Evolutionary conservation across 345 rosid species (phyloP).

Genomic region (Lumnitzera littorea): DNA sequence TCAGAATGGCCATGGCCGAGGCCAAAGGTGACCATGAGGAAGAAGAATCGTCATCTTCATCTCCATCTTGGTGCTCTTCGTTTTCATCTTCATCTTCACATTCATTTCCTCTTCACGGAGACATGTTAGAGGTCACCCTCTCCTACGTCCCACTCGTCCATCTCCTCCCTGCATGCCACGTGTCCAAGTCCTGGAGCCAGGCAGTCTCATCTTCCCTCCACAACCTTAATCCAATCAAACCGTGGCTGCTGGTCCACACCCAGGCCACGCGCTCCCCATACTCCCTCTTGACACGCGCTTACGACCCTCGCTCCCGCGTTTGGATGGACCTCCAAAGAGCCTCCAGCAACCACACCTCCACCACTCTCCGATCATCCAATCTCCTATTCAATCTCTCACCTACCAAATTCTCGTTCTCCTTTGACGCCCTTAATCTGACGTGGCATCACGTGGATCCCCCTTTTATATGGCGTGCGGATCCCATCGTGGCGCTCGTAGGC

Average conservation of each 20-base stretch:
- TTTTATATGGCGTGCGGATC: conserved; percentile 55
- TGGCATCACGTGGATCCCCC: conserved; percentile 64
- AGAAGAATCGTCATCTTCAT: too few species aligned
- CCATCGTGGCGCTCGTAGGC: conserved; percentile 55
- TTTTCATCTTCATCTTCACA: too few species aligned
- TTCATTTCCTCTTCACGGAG: conserved; percentile 25
- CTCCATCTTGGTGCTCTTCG: too few species aligned
- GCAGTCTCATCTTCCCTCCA: conserved; percentile 63
- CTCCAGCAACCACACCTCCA: conserved; percentile 17
- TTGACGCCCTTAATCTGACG: conserved; percentile 52
- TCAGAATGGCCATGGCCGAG: too few species aligned
- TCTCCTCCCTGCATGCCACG: conserved; percentile 50
- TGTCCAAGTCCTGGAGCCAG: conserved; percentile 61
- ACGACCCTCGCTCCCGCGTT: conserved; percentile 61
- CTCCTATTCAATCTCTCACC: conserved; percentile 57
- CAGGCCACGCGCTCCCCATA: conserved; percentile 36
- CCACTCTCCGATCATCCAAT: conserved; percentile 40
- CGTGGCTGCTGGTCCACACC: conserved; percentile 60
- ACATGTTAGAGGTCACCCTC: conserved; percentile 42
- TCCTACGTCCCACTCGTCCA: conserved; percentile 48
- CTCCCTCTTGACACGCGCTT: conserved; percentile 33
- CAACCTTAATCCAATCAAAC: conserved; percentile 29
- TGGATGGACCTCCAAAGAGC: conserved; percentile 41
- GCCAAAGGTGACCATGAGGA: too few species aligned
- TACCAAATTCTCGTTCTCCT: conserved; percentile 50